These are phyloP conservation scores for Pseudogymnoascus sp. DNA, from an alignment of 2,329 filamentous ascomycete species.

Conservation along the genomic window DNA sequence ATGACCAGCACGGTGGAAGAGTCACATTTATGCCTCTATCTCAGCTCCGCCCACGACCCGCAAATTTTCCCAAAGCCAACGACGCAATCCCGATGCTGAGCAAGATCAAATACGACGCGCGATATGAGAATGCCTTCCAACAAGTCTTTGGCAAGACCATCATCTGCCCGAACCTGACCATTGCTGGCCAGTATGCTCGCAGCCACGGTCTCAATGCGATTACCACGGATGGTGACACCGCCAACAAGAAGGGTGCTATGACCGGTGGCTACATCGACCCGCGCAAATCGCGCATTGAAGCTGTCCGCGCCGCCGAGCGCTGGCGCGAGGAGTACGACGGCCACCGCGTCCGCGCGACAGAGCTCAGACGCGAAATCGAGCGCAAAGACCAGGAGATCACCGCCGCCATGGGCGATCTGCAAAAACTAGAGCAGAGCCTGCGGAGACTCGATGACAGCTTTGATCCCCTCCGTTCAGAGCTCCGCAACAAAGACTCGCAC, in stretches of 20 bases:
- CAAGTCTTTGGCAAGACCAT: slow-evolving; percentile 95
- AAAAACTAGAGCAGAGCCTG: slow-evolving; percentile 72
- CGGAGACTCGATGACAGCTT: slow-evolving; percentile 74
- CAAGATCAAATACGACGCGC: slow-evolving; percentile 70
- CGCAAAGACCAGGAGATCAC: slow-evolving; percentile 84
- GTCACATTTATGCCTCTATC: slow-evolving; percentile 94
- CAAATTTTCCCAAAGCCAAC: slow-evolving; percentile 73
- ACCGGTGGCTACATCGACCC: slow-evolving; percentile 91
- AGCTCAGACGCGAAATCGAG: slow-evolving; percentile 64
- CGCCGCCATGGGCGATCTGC: slow-evolving; percentile 69
- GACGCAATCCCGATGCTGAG: slow-evolving; percentile 82
- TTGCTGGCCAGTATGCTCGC: slow-evolving; percentile 84
- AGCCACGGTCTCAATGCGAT: slow-evolving; percentile 89
- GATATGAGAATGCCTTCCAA: slow-evolving; percentile 77
- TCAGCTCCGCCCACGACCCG: slow-evolving; percentile 59
- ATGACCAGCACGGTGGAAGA: slow-evolving; percentile 71
- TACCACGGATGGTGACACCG: slow-evolving; percentile 87
- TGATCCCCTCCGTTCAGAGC: slow-evolving; percentile 67
- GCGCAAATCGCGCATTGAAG: slow-evolving; percentile 76
- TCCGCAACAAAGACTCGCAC: slow-evolving; percentile 65
- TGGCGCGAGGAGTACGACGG: slow-evolving; percentile 68
- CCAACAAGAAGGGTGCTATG: slow-evolving; percentile 89
- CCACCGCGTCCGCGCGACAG: slow-evolving; percentile 51
- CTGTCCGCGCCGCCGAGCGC: slow-evolving; percentile 64
- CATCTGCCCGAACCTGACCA: slow-evolving; percentile 79